Evolutionary conservation across 148 eudicot genomes (phyloP), one percentile per base, ranked within the genome.

Genomic region (Amaranthus cruentus): DNA sequence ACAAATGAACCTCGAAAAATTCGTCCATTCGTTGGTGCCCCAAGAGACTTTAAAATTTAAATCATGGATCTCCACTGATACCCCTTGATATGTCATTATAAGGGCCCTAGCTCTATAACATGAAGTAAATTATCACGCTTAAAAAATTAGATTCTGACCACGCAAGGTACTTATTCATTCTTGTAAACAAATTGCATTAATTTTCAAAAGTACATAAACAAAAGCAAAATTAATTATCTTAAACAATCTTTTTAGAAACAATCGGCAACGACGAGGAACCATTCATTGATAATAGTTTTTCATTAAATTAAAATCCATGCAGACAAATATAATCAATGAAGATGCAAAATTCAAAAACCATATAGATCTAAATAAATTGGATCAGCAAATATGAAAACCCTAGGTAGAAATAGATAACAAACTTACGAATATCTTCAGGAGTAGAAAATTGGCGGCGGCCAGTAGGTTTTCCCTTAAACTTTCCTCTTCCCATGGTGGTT

Each of bases 381-480:
- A 70, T 43, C 28, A 13, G 12, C 4, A 64, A 66, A 73, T 21
- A 4, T 43, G 5, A 54, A 58, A 83, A 77, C 52, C 72, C 38
- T 14, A 69, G 43, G 55, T 5, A 50, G 11, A 47, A 7, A 54
- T 28, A 61, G 15, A 65, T 0, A 14, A 3, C 10, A 73, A 48
- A 72, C 80, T 18, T 73, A 88, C 91, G 7, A 21, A 88, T 85
- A 79, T 86, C 91, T 68, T 88, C 89, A 0, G 78, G 78, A 73
- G 86, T 76, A 50, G 91, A 88, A 54, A 88, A 88, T 54, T 88
- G 89, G 78, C 91, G 89, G 53, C 85, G 89, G 14, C 91, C 91
- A 66, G 91, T 88, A 61, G 91, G 91, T 79, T 88, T 88, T 50
- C 84, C 85, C 81, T 88, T 88, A 85, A 84, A 88, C 78, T 88